These are phyloP conservation scores for Pistacia vera DNA, from an alignment of 345 rosid species.

Conservation along the genomic window DNA sequence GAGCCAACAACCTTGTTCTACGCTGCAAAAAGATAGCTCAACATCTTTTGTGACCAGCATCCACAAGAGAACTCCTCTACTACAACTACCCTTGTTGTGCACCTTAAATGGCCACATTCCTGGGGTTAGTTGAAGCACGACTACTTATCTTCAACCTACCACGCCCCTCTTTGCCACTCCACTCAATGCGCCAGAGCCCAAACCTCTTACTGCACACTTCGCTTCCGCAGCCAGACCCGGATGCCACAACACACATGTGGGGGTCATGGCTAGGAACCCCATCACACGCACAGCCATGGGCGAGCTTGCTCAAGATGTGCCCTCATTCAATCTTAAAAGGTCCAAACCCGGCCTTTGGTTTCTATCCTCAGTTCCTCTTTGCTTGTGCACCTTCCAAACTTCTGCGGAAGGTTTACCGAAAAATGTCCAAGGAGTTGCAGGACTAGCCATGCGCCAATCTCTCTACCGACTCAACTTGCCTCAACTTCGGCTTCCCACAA, in stretches of 20 bases:
- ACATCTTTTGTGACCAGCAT: conserved; percentile 31
- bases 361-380: conserved; percentile 25
- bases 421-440: conserved; percentile 29
- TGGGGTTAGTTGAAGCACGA: conserved; percentile 28
- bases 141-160: conserved; percentile 36
- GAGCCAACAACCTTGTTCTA: conserved; percentile 26
- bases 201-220: conserved; percentile 19
- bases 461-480: conserved; percentile 34
- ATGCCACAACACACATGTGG: conserved; percentile 49
- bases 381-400: conserved; percentile 32
- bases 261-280: conserved; percentile 32
- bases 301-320: conserved; percentile 41
- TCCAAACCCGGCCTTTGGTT: conserved; percentile 22
- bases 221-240: conserved; percentile 28
- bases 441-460: conserved; percentile 30
- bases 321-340: conserved; percentile 29
- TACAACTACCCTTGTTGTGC: conserved; percentile 24
- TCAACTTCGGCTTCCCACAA: conserved; percentile 32
- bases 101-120: conserved; percentile 27
- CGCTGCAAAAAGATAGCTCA: conserved; percentile 18
- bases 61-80: conserved; percentile 25
- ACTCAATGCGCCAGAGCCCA: conserved; percentile 29
- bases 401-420: conserved; percentile 25
- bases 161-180: conserved; percentile 36
- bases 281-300: conserved; percentile 20